These are phyloP conservation scores for Syzygium oleosum DNA, from an alignment of 345 rosid genomes.

Conservation along the genomic window DNA sequence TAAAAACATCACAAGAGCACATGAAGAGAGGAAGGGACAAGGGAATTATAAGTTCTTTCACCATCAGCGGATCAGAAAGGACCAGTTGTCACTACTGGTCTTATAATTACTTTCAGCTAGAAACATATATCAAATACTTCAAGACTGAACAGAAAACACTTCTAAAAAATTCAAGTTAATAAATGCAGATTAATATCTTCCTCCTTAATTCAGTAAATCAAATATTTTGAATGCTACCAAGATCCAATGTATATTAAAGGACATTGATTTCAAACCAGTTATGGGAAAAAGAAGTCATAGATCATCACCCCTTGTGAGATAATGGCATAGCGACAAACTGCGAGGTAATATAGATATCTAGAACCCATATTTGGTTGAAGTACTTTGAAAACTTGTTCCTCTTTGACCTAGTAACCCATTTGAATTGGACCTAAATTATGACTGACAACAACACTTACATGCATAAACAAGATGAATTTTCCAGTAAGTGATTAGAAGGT, in stretches of 20 bases:
- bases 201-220: not conserved
- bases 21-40: not conserved
- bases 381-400: too few relatives aligned
- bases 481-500: too few relatives aligned
- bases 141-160: not conserved
- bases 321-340: not conserved
- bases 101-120: not conserved
- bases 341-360: not conserved
- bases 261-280: not conserved
- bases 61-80: not conserved
- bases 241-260: not conserved
- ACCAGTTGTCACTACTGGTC: not conserved
- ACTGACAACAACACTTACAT: not conserved
- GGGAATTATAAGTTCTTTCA: not conserved
- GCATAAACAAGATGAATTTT: too few relatives aligned
- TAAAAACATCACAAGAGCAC: not conserved
- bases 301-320: not conserved
- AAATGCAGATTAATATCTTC: not conserved
- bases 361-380: not conserved
- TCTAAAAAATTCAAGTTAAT: not conserved
- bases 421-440: too few relatives aligned
- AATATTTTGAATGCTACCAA: too few relatives aligned
- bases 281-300: not conserved
- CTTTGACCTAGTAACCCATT: too few relatives aligned
- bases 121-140: too few relatives aligned